Base-by-base conservation (phyloP, 805 yeast genomes). In the Priceomyces castillae region DNA sequence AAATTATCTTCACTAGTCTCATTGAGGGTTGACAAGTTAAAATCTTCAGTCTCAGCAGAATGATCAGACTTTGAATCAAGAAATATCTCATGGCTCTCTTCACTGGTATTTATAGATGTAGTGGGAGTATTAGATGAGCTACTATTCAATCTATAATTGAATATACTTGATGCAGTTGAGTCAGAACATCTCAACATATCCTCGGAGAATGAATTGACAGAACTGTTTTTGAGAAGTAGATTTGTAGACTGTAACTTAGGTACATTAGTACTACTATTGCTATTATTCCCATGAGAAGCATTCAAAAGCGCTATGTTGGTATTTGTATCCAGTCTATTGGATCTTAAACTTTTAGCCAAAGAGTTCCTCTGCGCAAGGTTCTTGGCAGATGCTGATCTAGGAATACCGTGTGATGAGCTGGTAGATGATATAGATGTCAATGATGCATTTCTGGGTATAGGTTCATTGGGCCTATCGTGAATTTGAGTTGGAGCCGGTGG, bases 71-170 rank as follows among this genome's bases (percentile, higher is more conserved):
- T 39, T 15, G 37, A 14, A 15, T 37, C 37, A 19, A 30, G 4
- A 4, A 15, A 23, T n/a, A 22, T 20, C 18, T 41, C 41, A 31
- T 9, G 9, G 35, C 15, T 30, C 14, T 37, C 44, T 17, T 41
- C 44, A 12, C 37, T 17, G 7, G 48, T 52, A 30, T 52, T 54
- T 18, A 64, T 57, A 2, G 66, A 60, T 1, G 70, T 64, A 14
- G 61, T 61, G 2, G 70, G 69, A 2, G 70, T 64, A 34, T 57
- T 62, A 3, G 64, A 51, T 18, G 51, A 44, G 7, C 64, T 52
- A 18, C 60, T 47, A 41, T 48, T 56, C 33, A 57, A 41, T 35
- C 50, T 55, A 39, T 52, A 58, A 43, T 52, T 55, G n/a, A 58
- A 53, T 10, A 56, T 30, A 25, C 59, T 52, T 12, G 61, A 54